Percentiles rank a stretch among this genome's conserved stretches.
phyloP scores from a whole-genome alignment of 1,284 basidiomycete genomes.

The Exobasidium rhododendri region DNA sequence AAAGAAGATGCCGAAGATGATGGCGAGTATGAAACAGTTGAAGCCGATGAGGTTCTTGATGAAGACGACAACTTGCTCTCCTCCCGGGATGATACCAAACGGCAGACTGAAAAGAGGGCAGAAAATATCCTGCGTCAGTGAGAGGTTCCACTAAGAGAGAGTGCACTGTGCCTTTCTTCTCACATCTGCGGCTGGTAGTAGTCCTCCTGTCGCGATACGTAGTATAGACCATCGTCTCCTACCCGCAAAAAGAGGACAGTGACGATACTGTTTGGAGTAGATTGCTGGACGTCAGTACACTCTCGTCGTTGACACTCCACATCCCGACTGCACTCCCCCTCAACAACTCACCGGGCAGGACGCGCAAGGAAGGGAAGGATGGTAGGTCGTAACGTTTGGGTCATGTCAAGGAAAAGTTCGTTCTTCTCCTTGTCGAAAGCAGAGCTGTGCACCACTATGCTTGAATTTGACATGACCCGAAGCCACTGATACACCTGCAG shows the following conservation, averaged over 20 bases:
- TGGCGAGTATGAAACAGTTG: conserved; percentile 37
- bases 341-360: conserved; percentile 6
- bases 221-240: conserved; percentile 47
- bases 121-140: too few relatives aligned
- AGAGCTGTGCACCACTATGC: conserved; percentile 39
- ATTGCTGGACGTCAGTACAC: too few relatives aligned
- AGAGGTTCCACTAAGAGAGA: too few relatives aligned
- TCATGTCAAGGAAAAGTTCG: conserved; percentile 20
- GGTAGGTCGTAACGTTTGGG: conserved; percentile 10
- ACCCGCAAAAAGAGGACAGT: conserved; percentile 40
- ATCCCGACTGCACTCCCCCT: conserved; percentile 13
- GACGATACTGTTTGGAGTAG: conserved; percentile 29
- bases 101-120: conserved; percentile 22
- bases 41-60: conserved; percentile 38
- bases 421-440: conserved; percentile 31
- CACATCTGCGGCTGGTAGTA: conserved; percentile 40
- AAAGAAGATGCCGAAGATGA: conserved; percentile 24
- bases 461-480: conserved; percentile 38
- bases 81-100: conserved; percentile 29
- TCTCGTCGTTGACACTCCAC: too few relatives aligned
- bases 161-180: too few relatives aligned
- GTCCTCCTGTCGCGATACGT: conserved; percentile 50
- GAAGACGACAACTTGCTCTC: conserved; percentile 22
- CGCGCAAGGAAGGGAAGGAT: conserved; percentile 5
- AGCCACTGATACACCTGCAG: conserved; percentile 53